Evolutionary conservation across 306 rosid genomes (phyloP), one percentile per base, ranked within the genome.

Genomic region (Pyrus communis): DNA sequence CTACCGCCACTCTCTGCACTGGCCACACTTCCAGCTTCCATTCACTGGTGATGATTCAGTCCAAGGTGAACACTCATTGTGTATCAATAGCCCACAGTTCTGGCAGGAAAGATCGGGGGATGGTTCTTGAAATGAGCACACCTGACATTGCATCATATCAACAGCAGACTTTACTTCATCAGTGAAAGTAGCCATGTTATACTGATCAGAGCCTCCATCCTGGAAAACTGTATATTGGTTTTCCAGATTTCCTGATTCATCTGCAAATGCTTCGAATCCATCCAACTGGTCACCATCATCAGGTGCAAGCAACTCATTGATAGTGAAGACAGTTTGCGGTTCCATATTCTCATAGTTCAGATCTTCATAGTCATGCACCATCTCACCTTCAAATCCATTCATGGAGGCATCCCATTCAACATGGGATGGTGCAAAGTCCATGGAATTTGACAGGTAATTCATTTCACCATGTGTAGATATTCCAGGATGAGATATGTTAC

Each of bases 1-100:
- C 79, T 84, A 92, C 38, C 79, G 71, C 97, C 97, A 92, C 61
- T 96, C 91, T 70, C 92, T 93, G 77, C 99, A 96, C 52, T 77
- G 74, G 67, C 86, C 88, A 78, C 97, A 92, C 77, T 83, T 89
- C 99, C 98, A 92, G 31, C 63, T 73, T 67, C 83, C 86, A 55
- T 70, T 74, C 42, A 23, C 59, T 15, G 81, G 67, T 38, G 87
- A 71, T n/a, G 80, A 54, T 69, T 90, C 93, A 21, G 46, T 84
- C 89, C 93, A 81, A 8, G 97, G 91, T 17, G 91, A 84, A 81
- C 99, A 96, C 8, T 80, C 76, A 74, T 86, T 83, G 81, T 96
- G 99, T 75, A 88, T 75, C 81, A 86, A 80, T 40, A 81, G 69
- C 76, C 98, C 93, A 64, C 99, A 96, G 38, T 63, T 77, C 72